Conservation (phyloP, 495 filamentous ascomycete species). For the Hyaloscypha variabilis region DNA sequence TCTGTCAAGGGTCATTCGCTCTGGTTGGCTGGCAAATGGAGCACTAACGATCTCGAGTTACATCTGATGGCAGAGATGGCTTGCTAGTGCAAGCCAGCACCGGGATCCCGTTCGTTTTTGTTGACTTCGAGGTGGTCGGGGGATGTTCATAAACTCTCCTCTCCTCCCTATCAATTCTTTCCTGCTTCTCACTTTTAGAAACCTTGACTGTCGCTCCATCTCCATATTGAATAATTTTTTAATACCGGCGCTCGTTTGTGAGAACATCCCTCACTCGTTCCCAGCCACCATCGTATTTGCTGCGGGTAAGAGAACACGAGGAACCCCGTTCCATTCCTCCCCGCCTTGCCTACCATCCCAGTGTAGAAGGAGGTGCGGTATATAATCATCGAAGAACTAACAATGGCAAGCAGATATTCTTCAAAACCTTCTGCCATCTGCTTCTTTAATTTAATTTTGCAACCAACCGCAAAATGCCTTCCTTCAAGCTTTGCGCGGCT, state of each 20-base stretch:
- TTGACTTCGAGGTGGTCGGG: constrained; percentile 28
- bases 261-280: constrained; percentile 28
- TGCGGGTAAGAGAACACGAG: background rate
- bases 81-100: constrained; percentile 3
- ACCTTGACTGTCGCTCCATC: constrained; percentile 14
- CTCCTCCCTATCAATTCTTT: constrained; percentile 8
- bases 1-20: constrained; percentile 2
- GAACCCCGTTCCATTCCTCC: background rate
- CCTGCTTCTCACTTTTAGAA: constrained; percentile 1
- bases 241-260: constrained; percentile 11
- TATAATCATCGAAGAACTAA: background rate
- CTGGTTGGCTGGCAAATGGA: constrained; percentile 13
- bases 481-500: constrained; percentile 45
- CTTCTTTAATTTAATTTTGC: background rate
- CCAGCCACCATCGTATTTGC: constrained; percentile 14
- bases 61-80: background rate
- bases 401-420: background rate
- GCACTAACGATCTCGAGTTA: constrained; percentile 2
- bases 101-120: constrained; percentile 8
- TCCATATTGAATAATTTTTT: constrained; percentile 4
- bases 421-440: background rate
- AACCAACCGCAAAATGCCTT: constrained; percentile 41
- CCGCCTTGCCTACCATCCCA: background rate
- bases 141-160: constrained; percentile 4
- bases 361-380: background rate